Evolutionary conservation across 257 asterid genomes (phyloP).

Genomic region (Capsicum chinense): DNA sequence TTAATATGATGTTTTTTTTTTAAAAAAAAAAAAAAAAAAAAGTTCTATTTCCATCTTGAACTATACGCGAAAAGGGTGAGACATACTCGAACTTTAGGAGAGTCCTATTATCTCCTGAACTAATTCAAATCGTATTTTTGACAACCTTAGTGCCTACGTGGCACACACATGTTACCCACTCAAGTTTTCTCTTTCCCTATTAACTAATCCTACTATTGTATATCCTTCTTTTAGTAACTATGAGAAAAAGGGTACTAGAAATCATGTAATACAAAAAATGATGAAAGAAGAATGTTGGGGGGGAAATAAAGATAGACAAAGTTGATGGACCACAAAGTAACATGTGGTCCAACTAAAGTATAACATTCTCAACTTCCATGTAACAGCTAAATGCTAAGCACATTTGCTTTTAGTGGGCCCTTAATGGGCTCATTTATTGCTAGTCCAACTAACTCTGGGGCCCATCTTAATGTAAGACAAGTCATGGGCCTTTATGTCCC

Average conservation of each 20-base stretch:
- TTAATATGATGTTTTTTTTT: too few species aligned
- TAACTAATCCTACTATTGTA: not conserved
- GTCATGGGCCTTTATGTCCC: not conserved
- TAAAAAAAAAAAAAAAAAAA: too few species aligned
- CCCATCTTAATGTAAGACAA: slow-evolving; percentile 4
- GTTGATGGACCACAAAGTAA: slow-evolving; percentile 15
- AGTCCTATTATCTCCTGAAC: too few species aligned
- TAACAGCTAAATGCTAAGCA: not conserved
- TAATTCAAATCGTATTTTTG: too few species aligned
- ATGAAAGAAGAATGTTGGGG: not conserved
- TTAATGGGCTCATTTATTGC: not conserved
- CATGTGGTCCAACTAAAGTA: not conserved
- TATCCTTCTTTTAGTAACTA: not conserved
- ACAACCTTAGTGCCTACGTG: too few species aligned
- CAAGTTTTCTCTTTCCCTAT: not conserved
- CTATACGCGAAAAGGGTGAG: too few species aligned
- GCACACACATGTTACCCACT: not conserved
- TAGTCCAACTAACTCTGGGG: not conserved
- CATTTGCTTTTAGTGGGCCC: not conserved
- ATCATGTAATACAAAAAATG: not conserved
- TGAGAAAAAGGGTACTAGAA: not conserved
- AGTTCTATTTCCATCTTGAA: too few species aligned
- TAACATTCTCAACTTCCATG: not conserved
- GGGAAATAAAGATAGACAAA: not conserved
- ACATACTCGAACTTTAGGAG: too few species aligned